Conservation (phyloP, 2,329 filamentous ascomycete species). For the Cytospora schulzeri region DNA sequence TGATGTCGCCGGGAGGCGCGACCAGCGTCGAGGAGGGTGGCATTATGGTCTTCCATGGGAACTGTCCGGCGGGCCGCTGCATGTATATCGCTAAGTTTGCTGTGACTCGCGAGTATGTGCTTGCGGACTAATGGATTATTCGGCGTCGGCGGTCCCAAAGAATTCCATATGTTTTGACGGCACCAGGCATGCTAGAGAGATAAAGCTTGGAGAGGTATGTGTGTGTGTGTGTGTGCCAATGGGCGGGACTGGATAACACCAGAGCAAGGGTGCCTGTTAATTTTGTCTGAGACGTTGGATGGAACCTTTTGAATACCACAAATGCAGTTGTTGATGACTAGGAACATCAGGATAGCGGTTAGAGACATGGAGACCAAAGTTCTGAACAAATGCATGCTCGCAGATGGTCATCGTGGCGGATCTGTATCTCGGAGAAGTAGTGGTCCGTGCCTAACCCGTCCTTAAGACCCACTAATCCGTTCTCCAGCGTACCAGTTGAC, state of each 20-base stretch:
- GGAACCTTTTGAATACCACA: constrained; percentile 5
- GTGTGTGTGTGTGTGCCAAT: too few species aligned
- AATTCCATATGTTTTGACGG: constrained; percentile 3
- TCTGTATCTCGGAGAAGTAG: too few species aligned
- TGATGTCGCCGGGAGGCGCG: constrained; percentile 27
- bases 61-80: constrained; percentile 26
- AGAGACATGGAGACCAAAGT: constrained; percentile 2
- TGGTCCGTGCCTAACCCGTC: too few species aligned
- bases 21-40: constrained; percentile 22
- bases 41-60: constrained; percentile 26
- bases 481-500: too few species aligned
- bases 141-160: constrained; percentile 15
- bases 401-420: neutral
- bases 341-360: neutral
- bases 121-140: constrained; percentile 13
- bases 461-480: too few species aligned
- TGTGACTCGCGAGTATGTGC: constrained; percentile 19
- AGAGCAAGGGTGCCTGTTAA: constrained; percentile 2
- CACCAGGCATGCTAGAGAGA: constrained; percentile 5
- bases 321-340: neutral
- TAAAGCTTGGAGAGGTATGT: neutral
- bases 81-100: constrained; percentile 26
- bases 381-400: neutral
- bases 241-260: neutral
- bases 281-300: constrained; percentile 1